Percentiles rank a stretch among this genome's conserved stretches.
Conservation (phyloP, 306 rosid genomes). For the Canavalia ensiformis region DNA sequence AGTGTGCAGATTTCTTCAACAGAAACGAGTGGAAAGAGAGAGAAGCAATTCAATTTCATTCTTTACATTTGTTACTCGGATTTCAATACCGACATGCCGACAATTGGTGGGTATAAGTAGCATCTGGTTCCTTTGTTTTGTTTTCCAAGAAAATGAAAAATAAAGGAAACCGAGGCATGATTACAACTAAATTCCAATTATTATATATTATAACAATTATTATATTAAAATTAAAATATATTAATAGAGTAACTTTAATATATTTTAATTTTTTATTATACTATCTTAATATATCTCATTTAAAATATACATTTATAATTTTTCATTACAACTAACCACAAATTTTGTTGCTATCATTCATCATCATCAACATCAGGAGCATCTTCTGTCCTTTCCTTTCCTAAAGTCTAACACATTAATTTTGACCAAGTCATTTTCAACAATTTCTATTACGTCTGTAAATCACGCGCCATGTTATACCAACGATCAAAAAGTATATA, state of each 20-base stretch:
- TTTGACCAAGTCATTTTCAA: constrained; percentile 10
- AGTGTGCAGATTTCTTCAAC: not conserved
- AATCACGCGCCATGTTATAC: not conserved
- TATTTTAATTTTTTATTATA: no score
- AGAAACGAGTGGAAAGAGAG: not conserved
- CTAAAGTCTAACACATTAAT: constrained; percentile 30
- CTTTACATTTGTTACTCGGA: not conserved
- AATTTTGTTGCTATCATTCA: not conserved
- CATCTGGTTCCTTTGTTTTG: constrained; percentile 35
- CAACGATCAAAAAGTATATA: not conserved
- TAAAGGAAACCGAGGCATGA: not conserved
- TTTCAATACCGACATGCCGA: constrained; percentile 24
- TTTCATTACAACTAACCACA: not conserved
- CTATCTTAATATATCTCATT: no score
- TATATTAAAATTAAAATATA: no score
- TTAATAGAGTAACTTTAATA: no score
- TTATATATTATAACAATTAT: no score
- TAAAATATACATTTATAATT: no score
- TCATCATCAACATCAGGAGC: not conserved
- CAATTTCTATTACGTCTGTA: not conserved
- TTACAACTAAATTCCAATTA: not conserved
- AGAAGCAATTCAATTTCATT: not conserved
- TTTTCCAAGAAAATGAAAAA: constrained; percentile 18
- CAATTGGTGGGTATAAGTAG: constrained; percentile 27
- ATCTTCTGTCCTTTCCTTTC: not conserved